Evolutionary conservation across 176 grass and related monocot species (phyloP), one percentile per base, ranked within the genome.

Genomic region (Aegilops tauschii): DNA sequence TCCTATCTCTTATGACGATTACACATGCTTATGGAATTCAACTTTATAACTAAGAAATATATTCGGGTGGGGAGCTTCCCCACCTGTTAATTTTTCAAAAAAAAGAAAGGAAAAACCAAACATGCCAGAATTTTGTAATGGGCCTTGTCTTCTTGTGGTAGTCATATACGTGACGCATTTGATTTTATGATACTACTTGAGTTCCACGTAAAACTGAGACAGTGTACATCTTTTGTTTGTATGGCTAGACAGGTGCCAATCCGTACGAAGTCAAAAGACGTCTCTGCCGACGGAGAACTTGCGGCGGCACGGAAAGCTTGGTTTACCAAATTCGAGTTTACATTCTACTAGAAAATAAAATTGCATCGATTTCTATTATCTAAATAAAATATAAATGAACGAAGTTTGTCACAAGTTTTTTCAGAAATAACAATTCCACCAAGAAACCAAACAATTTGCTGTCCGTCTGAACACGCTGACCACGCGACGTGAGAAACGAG

Each of bases 381-480:
- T 54, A 14, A 14, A 44, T 42, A 44, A 44, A 12, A 44, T 39
- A 44, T 44, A 44, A 44, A 44, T 44, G 42, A 44, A 44, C 42
- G 42, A 44, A 44, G 42, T 44, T 44, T 44, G 10, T 44, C 42
- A 44, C 42, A 44, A 44, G 42, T 44, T 44, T 44, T 44, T 44
- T 44, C 42, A 44, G 42, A 44, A 44, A 44, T 44, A 12, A 9
- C 42, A 44, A 44, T 44, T 44, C 73, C 10, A 28, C 13, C 25
- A 47, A 23, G 13, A 75, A 49, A 25, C 42, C 72, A 31, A 76
- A 52, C 28, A 29, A 16, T 28, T 28, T 74, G 59, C 70, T 45
- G 79, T 29, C 59, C 30, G 65, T 84, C 5, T 83, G 65, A 84
- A 84, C 87, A 3, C 5, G 50, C 32, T 71, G 52, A 88, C 80